Evolutionary conservation across 768 basidiomycete genomes (phyloP).

Genomic region (Serendipita vermifera): DNA sequence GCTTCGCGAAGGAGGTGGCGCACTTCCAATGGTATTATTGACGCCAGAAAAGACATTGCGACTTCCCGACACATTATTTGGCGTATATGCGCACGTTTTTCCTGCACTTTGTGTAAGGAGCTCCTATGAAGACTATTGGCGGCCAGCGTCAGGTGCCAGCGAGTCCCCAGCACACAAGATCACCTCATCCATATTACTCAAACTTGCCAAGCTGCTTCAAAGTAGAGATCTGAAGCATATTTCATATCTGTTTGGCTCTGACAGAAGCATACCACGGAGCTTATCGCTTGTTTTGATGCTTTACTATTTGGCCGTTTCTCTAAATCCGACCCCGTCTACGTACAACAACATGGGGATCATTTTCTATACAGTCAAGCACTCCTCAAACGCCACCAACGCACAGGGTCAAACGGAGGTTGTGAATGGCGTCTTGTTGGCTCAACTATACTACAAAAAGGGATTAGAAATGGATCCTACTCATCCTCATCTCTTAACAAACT

Average conservation of each 20-base stretch:
- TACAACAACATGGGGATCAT: slow-evolving; percentile 41
- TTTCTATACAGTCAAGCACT: slow-evolving; percentile 26
- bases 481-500: slow-evolving; percentile 38
- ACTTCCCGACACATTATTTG: slow-evolving; percentile 28
- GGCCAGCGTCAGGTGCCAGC: slow-evolving; percentile 17
- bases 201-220: slow-evolving; percentile 36
- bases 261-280: slow-evolving; percentile 23
- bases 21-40: slow-evolving; percentile 31
- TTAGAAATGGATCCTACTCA: slow-evolving; percentile 33
- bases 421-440: slow-evolving; percentile 28
- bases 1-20: slow-evolving; percentile 25
- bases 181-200: slow-evolving; percentile 31
- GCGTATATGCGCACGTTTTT: slow-evolving; percentile 23
- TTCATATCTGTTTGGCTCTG: slow-evolving; percentile 20
- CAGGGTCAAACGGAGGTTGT: slow-evolving; percentile 15
- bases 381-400: slow-evolving; percentile 16
- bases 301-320: slow-evolving; percentile 36
- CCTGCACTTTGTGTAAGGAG: slow-evolving; percentile 24
- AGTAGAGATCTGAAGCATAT: slow-evolving; percentile 15
- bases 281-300: slow-evolving; percentile 32
- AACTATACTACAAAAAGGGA: slow-evolving; percentile 34
- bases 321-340: slow-evolving; percentile 33
- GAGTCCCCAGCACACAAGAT: slow-evolving; percentile 23
- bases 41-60: slow-evolving; percentile 29
- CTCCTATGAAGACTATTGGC: slow-evolving; percentile 4